These are phyloP conservation scores for Cystobasidium slooffiae DNA, from an alignment of 1,284 basidiomycete genomes.

Conservation along the genomic window DNA sequence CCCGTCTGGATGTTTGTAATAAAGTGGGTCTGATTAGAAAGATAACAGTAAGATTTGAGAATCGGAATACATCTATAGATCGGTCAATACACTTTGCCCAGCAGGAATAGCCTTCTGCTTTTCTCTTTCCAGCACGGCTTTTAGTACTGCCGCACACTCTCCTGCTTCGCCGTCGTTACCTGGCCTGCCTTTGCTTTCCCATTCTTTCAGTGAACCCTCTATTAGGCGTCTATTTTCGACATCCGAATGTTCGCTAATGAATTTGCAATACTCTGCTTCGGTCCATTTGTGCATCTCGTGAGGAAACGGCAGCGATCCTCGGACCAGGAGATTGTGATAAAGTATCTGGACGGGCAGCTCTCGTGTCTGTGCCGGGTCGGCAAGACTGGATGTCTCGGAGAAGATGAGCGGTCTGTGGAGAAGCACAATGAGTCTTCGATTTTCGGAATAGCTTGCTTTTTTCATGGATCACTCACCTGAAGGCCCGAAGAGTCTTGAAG, in stretches of 20 bases:
- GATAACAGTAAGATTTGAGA: too few species aligned
- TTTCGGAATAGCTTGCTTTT: neutral
- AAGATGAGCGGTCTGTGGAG: conserved; percentile 75
- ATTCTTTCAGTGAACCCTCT: conserved; percentile 35
- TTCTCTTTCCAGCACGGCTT: conserved; percentile 26
- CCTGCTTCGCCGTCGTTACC: conserved; percentile 22
- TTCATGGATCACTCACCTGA: conserved; percentile 65
- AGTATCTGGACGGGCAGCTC: conserved; percentile 79
- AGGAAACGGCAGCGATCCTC: conserved; percentile 74
- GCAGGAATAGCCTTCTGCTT: conserved; percentile 23
- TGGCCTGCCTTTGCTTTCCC: conserved; percentile 35
- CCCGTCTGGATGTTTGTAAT: neutral
- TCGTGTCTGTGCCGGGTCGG: conserved; percentile 67
- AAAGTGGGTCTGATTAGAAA: too few species aligned
- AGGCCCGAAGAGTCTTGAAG: conserved; percentile 56
- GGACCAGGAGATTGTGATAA: conserved; percentile 88
- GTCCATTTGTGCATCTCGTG: conserved; percentile 88
- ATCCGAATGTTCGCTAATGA: conserved; percentile 53
- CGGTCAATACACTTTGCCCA: neutral
- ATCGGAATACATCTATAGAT: neutral
- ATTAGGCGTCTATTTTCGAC: conserved; percentile 48
- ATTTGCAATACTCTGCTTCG: conserved; percentile 86
- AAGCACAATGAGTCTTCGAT: neutral
- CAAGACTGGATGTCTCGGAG: conserved; percentile 73
- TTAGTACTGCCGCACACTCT: conserved; percentile 14